phyloP scores from a whole-genome alignment of 2,329 filamentous ascomycete species.

The Sporothrix dimorphospora region DNA sequence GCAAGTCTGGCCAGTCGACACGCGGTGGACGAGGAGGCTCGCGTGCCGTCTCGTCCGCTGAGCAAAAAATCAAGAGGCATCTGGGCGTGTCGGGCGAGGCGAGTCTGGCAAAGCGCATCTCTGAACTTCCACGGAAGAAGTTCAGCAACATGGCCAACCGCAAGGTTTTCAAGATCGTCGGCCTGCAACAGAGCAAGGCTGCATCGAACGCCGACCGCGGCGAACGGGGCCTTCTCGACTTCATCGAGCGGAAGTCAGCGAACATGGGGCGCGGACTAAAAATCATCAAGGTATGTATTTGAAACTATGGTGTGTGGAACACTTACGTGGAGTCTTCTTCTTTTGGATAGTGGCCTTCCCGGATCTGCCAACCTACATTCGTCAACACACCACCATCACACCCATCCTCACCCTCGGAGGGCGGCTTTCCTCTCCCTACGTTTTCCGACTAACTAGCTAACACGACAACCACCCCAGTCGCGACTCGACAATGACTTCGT shows the following conservation, averaged over 20 bases:
- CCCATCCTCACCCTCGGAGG: neutral
- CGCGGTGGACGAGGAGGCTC: conserved; percentile 28
- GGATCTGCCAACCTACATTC: neutral
- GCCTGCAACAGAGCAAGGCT: conserved; percentile 71
- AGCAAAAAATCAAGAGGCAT: conserved; percentile 38
- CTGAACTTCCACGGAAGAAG: conserved; percentile 35
- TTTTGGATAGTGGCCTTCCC: neutral
- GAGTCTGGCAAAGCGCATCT: conserved; percentile 35
- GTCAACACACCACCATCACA: neutral
- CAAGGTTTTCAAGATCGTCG: conserved; percentile 56
- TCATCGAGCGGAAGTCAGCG: conserved; percentile 72
- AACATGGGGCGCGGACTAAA: conserved; percentile 60
- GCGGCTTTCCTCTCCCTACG: neutral
- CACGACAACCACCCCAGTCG: conserved; percentile 62
- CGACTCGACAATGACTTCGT: conserved; percentile 65
- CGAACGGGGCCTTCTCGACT: conserved; percentile 64
- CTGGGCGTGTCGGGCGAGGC: conserved; percentile 39
- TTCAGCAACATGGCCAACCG: conserved; percentile 38
- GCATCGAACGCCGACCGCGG: conserved; percentile 68
- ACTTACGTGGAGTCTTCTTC: conserved; percentile 16
- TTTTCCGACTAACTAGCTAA: conserved; percentile 67
- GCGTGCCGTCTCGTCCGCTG: conserved; percentile 12
- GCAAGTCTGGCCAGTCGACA: conserved; percentile 16
- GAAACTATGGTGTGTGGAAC: neutral
- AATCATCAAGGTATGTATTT: conserved; percentile 76